phyloP scores from a whole-genome alignment of 2,329 filamentous ascomycete genomes.

The Fusarium fujikuroi region DNA sequence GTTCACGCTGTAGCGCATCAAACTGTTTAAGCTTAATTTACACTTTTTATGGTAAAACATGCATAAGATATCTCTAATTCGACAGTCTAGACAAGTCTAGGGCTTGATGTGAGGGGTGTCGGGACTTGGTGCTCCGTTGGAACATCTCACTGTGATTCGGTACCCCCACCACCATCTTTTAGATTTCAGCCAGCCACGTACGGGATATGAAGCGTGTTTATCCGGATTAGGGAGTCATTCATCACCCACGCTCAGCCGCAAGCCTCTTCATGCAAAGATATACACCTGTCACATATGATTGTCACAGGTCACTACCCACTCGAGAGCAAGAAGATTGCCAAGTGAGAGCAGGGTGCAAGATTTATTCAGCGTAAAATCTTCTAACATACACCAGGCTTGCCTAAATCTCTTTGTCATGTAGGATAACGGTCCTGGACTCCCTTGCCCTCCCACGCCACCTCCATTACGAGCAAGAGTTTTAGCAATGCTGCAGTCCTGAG shows the following conservation, averaged over 20 bases:
- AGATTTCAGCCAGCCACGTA: neutral
- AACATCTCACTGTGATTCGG: neutral
- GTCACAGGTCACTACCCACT: neutral
- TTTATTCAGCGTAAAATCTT: too few relatives aligned
- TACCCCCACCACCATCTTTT: neutral
- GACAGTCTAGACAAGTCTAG: neutral
- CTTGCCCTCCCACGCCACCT: neutral
- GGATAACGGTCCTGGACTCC: neutral
- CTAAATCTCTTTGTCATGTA: too few relatives aligned
- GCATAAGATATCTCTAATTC: neutral
- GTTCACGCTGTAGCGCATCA: neutral
- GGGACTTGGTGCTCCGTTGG: too few relatives aligned
- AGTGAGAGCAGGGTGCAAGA: too few relatives aligned
- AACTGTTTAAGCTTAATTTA: neutral
- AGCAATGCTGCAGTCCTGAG: too few relatives aligned
- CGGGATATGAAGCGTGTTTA: too few relatives aligned
- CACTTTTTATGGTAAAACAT: neutral
- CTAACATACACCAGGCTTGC: too few relatives aligned
- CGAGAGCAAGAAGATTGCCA: too few relatives aligned
- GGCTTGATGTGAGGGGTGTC: neutral
- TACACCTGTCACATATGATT: neutral
- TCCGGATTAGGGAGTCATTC: too few relatives aligned
- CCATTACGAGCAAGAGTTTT: rapidly evolving
- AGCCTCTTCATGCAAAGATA: neutral
- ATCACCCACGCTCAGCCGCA: neutral